These are phyloP conservation scores for Cladosporium cucumerinum DNA, from an alignment of 2,329 filamentous ascomycete genomes.

Conservation along the genomic window DNA sequence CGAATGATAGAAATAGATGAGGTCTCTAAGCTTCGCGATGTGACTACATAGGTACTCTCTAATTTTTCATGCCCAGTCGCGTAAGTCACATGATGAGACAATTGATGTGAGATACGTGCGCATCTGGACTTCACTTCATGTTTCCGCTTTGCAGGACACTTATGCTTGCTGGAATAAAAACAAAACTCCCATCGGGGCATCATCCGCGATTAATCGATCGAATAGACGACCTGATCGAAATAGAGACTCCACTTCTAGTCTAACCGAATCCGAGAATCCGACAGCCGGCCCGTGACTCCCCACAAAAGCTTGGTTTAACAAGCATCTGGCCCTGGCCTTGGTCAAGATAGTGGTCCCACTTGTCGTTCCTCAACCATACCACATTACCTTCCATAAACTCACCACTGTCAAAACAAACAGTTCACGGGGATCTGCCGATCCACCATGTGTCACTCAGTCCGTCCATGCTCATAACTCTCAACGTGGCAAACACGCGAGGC, in stretches of 20 bases:
- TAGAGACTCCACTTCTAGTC: background rate
- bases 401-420: background rate
- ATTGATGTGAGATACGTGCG: too few species aligned
- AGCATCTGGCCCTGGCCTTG: background rate
- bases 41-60: too few species aligned
- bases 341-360: background rate
- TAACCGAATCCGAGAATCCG: background rate
- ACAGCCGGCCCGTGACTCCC: background rate
- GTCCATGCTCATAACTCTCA: background rate
- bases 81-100: too few species aligned
- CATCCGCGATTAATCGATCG: too few species aligned
- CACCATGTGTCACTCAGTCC: background rate
- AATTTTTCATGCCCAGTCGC: too few species aligned
- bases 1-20: too few species aligned
- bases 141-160: too few species aligned
- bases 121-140: too few species aligned
- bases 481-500: background rate
- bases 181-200: too few species aligned
- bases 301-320: background rate
- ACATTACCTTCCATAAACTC: background rate
- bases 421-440: background rate
- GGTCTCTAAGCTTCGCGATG: too few species aligned
- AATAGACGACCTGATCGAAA: too few species aligned
- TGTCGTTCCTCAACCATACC: background rate
- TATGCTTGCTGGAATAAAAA: too few species aligned